Conservation (phyloP, 768 basidiomycete species). For the Boletus sp. region DNA sequence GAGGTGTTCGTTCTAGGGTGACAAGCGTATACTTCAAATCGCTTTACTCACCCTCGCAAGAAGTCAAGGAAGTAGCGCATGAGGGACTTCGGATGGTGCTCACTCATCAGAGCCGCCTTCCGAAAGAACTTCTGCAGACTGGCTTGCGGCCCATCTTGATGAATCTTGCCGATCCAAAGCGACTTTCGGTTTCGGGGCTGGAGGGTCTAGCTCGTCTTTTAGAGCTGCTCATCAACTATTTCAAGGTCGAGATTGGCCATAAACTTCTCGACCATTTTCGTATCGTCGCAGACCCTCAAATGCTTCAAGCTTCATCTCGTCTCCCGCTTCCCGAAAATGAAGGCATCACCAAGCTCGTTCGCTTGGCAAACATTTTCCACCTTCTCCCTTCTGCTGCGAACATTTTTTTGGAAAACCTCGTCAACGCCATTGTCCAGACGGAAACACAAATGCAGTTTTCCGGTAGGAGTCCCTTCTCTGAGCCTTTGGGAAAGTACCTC, state of each 20-base stretch:
- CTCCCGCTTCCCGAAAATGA: constrained; percentile 84
- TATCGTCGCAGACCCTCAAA: constrained; percentile 84
- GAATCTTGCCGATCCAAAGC: constrained; percentile 95
- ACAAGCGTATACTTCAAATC: constrained; percentile 98
- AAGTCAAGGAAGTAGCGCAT: constrained; percentile 94
- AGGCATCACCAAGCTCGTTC: constrained; percentile 87
- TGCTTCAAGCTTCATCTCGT: constrained; percentile 74
- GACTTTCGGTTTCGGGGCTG: constrained; percentile 85
- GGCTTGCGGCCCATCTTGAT: constrained; percentile 95
- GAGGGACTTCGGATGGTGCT: constrained; percentile 89
- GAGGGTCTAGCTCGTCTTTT: constrained; percentile 93
- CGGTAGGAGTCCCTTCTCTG: constrained; percentile 85
- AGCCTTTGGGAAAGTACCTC: constrained; percentile 86
- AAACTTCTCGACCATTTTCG: constrained; percentile 97
- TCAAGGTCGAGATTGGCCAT: constrained; percentile 98
- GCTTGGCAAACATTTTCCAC: constrained; percentile 97
- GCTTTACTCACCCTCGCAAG: constrained; percentile 84
- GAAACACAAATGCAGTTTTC: constrained; percentile 92
- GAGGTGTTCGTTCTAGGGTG: constrained; percentile 50
- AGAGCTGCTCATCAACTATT: constrained; percentile 95
- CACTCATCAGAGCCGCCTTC: constrained; percentile 84
- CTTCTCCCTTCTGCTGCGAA: constrained; percentile 91
- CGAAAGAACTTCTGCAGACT: constrained; percentile 92
- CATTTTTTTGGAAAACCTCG: constrained; percentile 85
- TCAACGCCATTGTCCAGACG: constrained; percentile 85